phyloP scores from a whole-genome alignment of 768 basidiomycete genomes.

The Trichaptum fuscoviolaceum region DNA sequence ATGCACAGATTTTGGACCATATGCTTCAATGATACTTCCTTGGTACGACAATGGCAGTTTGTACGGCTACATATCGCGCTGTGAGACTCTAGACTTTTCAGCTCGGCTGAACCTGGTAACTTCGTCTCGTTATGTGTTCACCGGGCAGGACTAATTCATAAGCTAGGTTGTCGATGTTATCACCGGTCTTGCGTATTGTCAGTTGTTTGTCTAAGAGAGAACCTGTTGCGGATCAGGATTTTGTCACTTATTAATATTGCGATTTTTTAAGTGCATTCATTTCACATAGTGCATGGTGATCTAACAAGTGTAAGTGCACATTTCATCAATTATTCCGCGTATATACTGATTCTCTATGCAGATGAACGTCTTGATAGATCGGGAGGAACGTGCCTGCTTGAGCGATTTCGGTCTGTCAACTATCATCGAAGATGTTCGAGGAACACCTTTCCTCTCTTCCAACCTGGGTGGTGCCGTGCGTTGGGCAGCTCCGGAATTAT shows the following conservation, averaged over 20 bases:
- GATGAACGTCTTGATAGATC: constrained; percentile 32
- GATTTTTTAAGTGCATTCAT: constrained; percentile 29
- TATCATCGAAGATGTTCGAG: constrained; percentile 22
- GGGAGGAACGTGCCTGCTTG: constrained; percentile 24
- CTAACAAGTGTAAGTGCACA: constrained; percentile 33
- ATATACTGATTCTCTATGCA: constrained; percentile 12
- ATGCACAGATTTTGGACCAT: constrained; percentile 24
- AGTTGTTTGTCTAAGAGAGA: constrained; percentile 18
- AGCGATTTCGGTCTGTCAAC: constrained; percentile 33
- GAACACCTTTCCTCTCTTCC: constrained; percentile 26
- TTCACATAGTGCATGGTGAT: constrained; percentile 37
- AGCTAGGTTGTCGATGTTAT: constrained; percentile 34
- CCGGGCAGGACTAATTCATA: background rate
- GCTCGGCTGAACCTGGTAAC: constrained; percentile 18
- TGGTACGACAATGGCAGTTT: constrained; percentile 28
- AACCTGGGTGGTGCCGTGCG: constrained; percentile 39
- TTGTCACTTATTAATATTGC: background rate
- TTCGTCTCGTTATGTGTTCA: background rate
- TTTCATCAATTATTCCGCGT: background rate
- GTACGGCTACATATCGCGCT: constrained; percentile 19
- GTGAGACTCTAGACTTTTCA: constrained; percentile 13
- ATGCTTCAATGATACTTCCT: constrained; percentile 29
- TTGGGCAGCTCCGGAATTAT: constrained; percentile 42
- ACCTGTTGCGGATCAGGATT: background rate
- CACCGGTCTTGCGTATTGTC: constrained; percentile 35